Base-by-base conservation (phyloP, 164 flowering plant genomes). In the Litsea cubeba region DNA sequence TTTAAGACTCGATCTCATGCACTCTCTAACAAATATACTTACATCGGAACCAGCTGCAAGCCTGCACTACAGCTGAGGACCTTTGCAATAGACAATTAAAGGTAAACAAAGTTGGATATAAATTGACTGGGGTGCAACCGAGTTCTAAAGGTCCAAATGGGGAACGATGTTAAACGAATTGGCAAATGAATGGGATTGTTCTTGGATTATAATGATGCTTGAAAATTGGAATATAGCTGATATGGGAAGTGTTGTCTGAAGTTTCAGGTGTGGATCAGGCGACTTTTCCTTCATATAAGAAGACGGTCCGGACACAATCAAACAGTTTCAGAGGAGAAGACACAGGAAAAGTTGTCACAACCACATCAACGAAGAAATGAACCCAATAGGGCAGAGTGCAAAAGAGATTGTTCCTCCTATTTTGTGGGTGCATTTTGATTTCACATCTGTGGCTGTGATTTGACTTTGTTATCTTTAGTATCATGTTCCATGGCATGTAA, bases 251-350 rank as follows among this genome's bases (percentile, higher is more conserved):
- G 23, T 49, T 68, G 32, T 71, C 68, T 17, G 22, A 77, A 62
- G 22, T 24, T 50, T 66, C n/a, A 70, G 60, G 23, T 40, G 23
- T 74, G 66, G 25, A 68, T 79, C 49, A 70, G n/a, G 20, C 40
- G 54, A 30, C 32, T 72, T 11, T 75, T 79, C 23, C 11, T 6
- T 62, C 69, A 32, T n/a, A 3, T 14, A 24, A 76, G n/a, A n/a
- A n/a, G 71, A 62, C 6, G 17, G 24, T 69, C 72, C 72, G 35
- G 64, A 2, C 73, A 80, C 22, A 69, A 76, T 22, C 80, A 58
- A 0, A 30, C 76, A 1, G 72, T 11, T 46, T 12, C 73, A 2
- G 77, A 68, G 17, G 76, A 74, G 20, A 68, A 26, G 28, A 24
- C 57, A 6, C 40, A 11, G 1, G 58, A 24, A 10, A 57, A 26